Evolutionary conservation across 2,329 filamentous ascomycete genomes (phyloP).

Genomic region (Aspergillus sp.): DNA sequence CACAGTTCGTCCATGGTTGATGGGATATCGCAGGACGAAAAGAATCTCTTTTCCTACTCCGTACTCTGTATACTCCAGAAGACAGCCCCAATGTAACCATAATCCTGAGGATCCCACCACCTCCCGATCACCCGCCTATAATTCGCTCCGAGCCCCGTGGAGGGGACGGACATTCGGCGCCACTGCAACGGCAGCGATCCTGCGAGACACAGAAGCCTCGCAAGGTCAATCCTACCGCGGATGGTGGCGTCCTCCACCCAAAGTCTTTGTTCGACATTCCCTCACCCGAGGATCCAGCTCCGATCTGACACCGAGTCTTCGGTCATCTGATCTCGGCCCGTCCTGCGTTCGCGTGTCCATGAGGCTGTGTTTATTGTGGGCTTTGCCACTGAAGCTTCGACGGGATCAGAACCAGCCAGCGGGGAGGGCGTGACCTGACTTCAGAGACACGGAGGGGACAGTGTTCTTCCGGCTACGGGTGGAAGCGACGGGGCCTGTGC

Average conservation of each 20-base stretch:
- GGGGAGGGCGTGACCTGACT: too few species aligned
- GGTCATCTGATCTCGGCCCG: neutral
- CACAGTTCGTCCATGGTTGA: too few species aligned
- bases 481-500: too few species aligned
- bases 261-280: neutral
- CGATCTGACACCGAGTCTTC: neutral
- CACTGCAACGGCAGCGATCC: neutral
- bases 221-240: neutral
- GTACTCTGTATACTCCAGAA: too few species aligned
- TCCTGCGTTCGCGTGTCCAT: neutral
- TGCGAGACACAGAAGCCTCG: neutral
- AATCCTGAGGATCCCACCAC: neutral
- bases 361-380: neutral
- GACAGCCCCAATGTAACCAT: neutral
- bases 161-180: neutral
- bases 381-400: neutral
- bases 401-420: too few species aligned
- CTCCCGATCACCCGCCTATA: neutral
- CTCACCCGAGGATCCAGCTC: neutral
- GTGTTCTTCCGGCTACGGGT: too few species aligned
- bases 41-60: too few species aligned
- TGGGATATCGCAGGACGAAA: too few species aligned
- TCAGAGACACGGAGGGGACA: too few species aligned
- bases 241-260: neutral
- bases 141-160: neutral